phyloP scores from a whole-genome alignment of 2,329 filamentous ascomycete genomes.

The Penicillium verrucosum region DNA sequence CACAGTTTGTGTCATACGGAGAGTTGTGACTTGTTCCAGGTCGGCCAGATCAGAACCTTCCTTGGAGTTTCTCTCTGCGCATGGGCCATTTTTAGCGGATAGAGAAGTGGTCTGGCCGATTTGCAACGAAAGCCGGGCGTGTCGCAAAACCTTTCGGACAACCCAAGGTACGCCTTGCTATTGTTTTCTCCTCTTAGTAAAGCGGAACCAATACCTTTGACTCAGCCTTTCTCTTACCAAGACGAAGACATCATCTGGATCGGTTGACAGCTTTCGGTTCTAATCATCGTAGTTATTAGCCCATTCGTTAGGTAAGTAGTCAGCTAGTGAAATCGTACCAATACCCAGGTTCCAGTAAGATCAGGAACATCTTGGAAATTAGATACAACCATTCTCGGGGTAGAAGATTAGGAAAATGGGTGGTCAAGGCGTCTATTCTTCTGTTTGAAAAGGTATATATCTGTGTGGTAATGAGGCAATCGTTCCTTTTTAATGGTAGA shows the following conservation, averaged over 20 bases:
- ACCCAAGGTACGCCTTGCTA: constrained; percentile 22
- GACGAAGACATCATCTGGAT: constrained; percentile 17
- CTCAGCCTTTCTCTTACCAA: constrained; percentile 5
- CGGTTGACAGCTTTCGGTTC: constrained; percentile 19
- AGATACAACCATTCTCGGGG: constrained; percentile 5
- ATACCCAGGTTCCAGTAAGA: constrained; percentile 14
- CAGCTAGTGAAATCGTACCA: constrained; percentile 5
- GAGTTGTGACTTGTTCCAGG: not conserved
- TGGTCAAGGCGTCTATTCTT: too few relatives aligned
- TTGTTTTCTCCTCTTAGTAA: not conserved
- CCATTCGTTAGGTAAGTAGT: not conserved
- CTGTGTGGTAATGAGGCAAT: not conserved
- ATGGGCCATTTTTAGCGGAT: not conserved
- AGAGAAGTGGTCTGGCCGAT: constrained; percentile 9
- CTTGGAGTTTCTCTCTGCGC: not conserved
- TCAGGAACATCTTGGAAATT: constrained; percentile 2
- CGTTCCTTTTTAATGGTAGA: not conserved
- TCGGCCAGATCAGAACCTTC: not conserved
- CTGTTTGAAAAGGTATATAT: too few relatives aligned
- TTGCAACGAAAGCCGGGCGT: constrained; percentile 14
- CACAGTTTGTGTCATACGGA: constrained; percentile 16
- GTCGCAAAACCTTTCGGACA: constrained; percentile 11
- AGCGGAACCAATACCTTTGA: not conserved
- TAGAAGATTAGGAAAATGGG: not conserved
- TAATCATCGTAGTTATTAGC: not conserved